Base-by-base conservation (phyloP, 108 stramenopile genomes). In the Nitzschia sp. region DNA sequence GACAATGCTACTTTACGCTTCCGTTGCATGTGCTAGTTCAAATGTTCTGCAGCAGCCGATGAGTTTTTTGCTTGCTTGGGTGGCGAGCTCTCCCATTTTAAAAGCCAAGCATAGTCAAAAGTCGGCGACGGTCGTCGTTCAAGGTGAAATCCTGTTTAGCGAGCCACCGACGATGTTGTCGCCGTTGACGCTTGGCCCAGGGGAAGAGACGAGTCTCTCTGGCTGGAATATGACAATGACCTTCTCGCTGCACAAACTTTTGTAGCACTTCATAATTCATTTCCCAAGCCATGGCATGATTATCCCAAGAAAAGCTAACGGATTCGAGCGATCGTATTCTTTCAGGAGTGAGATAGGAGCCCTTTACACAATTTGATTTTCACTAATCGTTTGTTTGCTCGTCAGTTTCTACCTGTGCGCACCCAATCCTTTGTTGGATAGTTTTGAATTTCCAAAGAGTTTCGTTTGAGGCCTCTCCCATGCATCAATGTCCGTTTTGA, bases 181-280 rank as follows among this genome's bases (percentile, higher is more conserved):
- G 26, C n/a, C 65, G 65, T 35, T 66, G 65, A 66, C 63, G 36
- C 4, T 64, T 64, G 9, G 38, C 38, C 38, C 38, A 42, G 38
- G 38, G 9, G 13, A 42, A 42, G 9, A 42, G 6, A 42, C 38
- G 38, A 9, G 9, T 42, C 13, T 42, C 38, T 13, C 13, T 30
- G 8, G 26, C 30, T 31, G 38, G 38, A 42, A 42, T 42, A 13
- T 42, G 38, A 13, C 38, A 42, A 42, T 42, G 6, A 13, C 38
- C 38, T 6, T 42, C 9, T 6, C 6, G 13, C 38, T 42, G 6
- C 9, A 42, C 38, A 13, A 42, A 42, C 38, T 42, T 13, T 13
- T 42, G 6, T 13, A 42, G 38, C 38, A 42, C 6, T 6, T 6
- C 38, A 42, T 42, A 42, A 13, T 42, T 42, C 13, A 13, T 42